These are phyloP conservation scores for Termitomyces sp. DNA, from an alignment of 768 basidiomycete genomes.

Conservation along the genomic window DNA sequence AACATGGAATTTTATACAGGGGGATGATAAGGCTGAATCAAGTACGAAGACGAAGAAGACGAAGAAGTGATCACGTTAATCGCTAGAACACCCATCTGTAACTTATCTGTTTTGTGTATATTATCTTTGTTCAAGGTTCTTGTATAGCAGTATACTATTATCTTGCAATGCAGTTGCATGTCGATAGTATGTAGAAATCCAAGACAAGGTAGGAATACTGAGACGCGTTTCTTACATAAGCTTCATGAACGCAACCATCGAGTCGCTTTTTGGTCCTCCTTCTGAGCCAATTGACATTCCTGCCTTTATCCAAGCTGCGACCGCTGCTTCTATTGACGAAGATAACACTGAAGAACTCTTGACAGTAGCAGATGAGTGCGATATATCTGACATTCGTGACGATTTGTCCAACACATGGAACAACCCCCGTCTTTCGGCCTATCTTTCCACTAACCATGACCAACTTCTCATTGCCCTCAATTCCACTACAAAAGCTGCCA, in stretches of 20 bases:
- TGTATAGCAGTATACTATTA: too few relatives aligned
- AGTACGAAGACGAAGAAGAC: constrained; percentile 34
- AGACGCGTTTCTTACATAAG: constrained; percentile 9
- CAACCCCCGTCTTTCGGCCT: constrained; percentile 53
- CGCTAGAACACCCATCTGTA: constrained; percentile 7
- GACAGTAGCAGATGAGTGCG: constrained; percentile 30
- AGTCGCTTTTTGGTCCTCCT: constrained; percentile 62
- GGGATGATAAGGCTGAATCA: constrained; percentile 37
- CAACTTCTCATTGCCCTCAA: constrained; percentile 34
- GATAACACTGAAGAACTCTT: constrained; percentile 11
- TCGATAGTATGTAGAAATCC: too few relatives aligned
- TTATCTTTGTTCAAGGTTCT: neutral
- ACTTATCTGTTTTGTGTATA: constrained; percentile 10
- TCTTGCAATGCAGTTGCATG: too few relatives aligned
- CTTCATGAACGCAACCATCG: constrained; percentile 25
- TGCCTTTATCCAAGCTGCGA: constrained; percentile 38
- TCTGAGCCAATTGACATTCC: constrained; percentile 51
- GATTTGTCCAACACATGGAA: constrained; percentile 45
- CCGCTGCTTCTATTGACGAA: constrained; percentile 9
- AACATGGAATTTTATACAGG: constrained; percentile 22
- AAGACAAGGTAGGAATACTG: too few relatives aligned
- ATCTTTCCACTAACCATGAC: constrained; percentile 55
- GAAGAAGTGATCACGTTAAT: constrained; percentile 29
- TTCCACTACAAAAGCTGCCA: constrained; percentile 27
- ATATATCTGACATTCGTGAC: constrained; percentile 49